Evolutionary conservation across 2,329 filamentous ascomycete species (phyloP).

Genomic region (Escovopsis sp.): DNA sequence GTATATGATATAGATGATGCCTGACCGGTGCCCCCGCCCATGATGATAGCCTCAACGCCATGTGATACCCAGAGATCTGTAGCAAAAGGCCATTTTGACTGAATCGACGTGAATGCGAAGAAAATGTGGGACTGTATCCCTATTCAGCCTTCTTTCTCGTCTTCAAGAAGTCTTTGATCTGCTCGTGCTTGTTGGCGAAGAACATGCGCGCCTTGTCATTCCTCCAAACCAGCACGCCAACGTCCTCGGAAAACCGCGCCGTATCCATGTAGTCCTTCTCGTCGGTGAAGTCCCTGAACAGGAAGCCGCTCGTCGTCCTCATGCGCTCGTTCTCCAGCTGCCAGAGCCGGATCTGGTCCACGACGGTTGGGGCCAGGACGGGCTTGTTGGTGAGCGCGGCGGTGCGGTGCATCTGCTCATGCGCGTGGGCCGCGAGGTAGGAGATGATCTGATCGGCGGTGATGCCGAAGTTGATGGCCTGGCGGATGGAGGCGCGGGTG

Average conservation of each 20-base stretch:
- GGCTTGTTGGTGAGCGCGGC: conserved; percentile 44
- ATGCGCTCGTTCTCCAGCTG: conserved; percentile 95
- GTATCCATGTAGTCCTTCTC: conserved; percentile 56
- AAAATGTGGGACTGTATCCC: not conserved
- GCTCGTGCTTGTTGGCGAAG: conserved; percentile 83
- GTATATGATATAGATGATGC: not conserved
- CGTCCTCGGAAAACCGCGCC: conserved; percentile 68
- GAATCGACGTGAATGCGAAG: not conserved
- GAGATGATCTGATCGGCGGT: conserved; percentile 90
- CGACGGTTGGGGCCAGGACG: conserved; percentile 82
- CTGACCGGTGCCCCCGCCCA: not conserved
- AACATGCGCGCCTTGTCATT: conserved; percentile 70
- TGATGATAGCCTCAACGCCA: not conserved
- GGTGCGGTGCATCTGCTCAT: conserved; percentile 77
- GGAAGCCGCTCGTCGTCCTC: conserved; percentile 65
- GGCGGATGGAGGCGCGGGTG: conserved; percentile 74
- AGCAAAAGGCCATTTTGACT: not conserved
- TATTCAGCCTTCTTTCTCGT: conserved; percentile 40
- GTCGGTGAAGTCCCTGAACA: conserved; percentile 78
- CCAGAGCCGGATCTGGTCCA: conserved; percentile 95
- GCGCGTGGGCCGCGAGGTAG: conserved; percentile 82
- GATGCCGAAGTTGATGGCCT: conserved; percentile 80
- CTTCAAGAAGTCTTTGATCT: conserved; percentile 68
- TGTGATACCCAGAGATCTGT: not conserved
- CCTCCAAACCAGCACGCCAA: conserved; percentile 81